These are phyloP conservation scores for Pichia sp. DNA, from an alignment of 1,139 yeast genomes.

Conservation along the genomic window DNA sequence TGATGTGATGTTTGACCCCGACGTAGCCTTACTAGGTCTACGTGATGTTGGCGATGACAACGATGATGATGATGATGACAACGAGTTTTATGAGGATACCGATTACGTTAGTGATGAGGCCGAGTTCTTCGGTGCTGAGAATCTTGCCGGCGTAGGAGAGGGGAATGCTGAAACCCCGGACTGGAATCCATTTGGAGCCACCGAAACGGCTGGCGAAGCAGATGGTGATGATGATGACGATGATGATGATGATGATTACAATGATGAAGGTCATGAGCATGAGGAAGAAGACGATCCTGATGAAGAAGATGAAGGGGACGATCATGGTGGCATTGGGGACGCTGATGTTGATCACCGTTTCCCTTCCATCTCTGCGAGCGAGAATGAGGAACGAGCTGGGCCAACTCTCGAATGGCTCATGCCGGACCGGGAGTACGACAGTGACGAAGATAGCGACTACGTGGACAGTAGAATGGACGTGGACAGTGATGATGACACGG, in stretches of 20 bases:
- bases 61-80: constrained; percentile 4
- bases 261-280: background rate
- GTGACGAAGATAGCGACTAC: constrained; percentile 8
- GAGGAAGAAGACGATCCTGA: background rate
- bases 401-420: background rate
- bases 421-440: background rate
- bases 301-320: background rate
- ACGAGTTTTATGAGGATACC: background rate
- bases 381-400: background rate
- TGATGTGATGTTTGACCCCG: background rate
- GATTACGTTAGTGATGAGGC: constrained; percentile 10
- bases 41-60: constrained; percentile 2
- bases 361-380: background rate
- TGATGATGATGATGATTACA: constrained; percentile 7
- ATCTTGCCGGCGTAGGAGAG: background rate
- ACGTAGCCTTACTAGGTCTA: background rate
- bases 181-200: background rate
- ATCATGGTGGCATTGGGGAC: background rate
- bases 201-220: constrained; percentile 6
- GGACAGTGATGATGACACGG: constrained; percentile 1
- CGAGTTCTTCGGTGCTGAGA: background rate
- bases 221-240: constrained; percentile 17
- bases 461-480: constrained; percentile 5
- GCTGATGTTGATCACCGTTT: too few relatives aligned
- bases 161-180: background rate